Evolutionary conservation across 768 basidiomycete genomes (phyloP).

Genomic region (Hypholoma fasciculare): DNA sequence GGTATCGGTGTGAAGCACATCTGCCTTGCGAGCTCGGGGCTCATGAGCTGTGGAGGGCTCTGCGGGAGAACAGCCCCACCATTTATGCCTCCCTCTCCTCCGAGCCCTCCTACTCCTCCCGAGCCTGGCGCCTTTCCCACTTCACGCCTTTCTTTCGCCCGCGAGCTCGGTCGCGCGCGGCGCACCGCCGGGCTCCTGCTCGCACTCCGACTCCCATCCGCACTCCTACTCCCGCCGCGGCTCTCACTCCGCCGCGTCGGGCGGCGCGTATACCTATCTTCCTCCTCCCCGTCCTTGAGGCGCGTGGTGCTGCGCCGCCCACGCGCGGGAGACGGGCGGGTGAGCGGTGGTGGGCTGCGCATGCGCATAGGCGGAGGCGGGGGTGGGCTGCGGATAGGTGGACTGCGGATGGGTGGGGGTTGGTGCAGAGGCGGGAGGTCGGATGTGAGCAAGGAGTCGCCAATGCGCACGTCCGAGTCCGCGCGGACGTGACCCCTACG

Average conservation of each 20-base stretch:
- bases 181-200: too few relatives aligned
- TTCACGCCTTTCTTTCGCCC: too few relatives aligned
- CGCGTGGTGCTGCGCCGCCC: constrained; percentile 8
- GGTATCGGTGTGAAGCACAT: constrained; percentile 51
- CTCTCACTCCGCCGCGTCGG: constrained; percentile 29
- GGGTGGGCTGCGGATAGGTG: neutral
- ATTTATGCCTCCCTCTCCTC: constrained; percentile 6
- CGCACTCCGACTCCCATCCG: neutral
- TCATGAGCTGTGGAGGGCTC: constrained; percentile 59
- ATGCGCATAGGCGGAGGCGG: neutral
- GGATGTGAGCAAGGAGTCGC: neutral
- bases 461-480: constrained; percentile 24
- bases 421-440: neutral
- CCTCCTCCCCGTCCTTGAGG: constrained; percentile 9
- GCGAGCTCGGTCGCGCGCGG: too few relatives aligned
- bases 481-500: constrained; percentile 21
- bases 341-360: neutral
- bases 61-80: constrained; percentile 44
- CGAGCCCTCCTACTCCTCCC: too few relatives aligned
- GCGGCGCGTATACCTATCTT: constrained; percentile 41
- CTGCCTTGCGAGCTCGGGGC: constrained; percentile 53
- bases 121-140: too few relatives aligned
- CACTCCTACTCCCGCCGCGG: constrained; percentile 12
- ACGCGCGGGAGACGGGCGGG: neutral
- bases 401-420: neutral